phyloP scores from a whole-genome alignment of 2,329 filamentous ascomycete genomes.

The Xylaria digitata region DNA sequence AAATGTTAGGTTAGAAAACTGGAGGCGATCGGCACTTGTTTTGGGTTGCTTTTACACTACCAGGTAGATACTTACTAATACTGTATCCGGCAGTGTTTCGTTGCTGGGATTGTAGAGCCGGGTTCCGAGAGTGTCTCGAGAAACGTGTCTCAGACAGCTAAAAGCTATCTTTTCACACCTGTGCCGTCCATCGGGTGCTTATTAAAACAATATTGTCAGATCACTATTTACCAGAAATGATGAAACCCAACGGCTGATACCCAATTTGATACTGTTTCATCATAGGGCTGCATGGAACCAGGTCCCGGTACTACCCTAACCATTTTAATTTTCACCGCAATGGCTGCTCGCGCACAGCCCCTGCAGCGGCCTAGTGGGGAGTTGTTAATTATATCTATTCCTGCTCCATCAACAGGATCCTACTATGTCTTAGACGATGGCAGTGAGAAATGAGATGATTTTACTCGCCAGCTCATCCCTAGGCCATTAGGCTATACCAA shows the following conservation, averaged over 20 bases:
- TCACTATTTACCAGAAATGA: neutral
- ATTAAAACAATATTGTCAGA: no score
- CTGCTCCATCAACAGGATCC: neutral
- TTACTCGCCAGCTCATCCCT: neutral
- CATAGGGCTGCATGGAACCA: constrained; percentile 21
- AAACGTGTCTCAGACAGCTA: no score
- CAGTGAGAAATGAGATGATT: neutral
- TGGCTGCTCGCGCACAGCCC: constrained; percentile 9
- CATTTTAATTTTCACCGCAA: neutral
- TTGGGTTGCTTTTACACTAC: no score
- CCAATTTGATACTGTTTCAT: neutral
- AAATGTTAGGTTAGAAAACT: no score
- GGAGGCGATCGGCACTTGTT: no score
- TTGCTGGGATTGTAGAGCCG: no score
- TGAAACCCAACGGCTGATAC: neutral
- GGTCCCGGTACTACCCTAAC: neutral
- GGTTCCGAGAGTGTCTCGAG: no score
- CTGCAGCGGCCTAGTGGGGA: constrained; percentile 15
- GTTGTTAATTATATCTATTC: constrained; percentile 21
- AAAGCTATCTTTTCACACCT: no score
- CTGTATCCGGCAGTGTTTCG: no score
- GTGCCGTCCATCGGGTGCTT: no score
- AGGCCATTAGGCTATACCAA: neutral
- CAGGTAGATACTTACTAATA: no score
- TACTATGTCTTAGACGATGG: neutral